These are phyloP conservation scores for Phytomonas serpens DNA, from an alignment of 208 protist genomes.

Conservation along the genomic window DNA sequence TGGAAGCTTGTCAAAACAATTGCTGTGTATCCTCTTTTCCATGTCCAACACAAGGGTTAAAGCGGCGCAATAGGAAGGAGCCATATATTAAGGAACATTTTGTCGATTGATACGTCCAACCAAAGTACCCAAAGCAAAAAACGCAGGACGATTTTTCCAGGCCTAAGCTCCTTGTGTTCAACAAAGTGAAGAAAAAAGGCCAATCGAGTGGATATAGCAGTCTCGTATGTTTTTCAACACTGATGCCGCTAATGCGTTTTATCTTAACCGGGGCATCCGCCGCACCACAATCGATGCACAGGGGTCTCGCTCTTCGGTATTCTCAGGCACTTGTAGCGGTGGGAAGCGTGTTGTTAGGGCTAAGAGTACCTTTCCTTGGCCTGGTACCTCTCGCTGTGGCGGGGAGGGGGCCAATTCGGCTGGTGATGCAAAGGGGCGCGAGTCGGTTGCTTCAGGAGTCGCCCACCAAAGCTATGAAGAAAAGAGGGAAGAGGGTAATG, in stretches of 20 bases:
- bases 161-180: neutral
- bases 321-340: neutral
- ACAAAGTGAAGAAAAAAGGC: neutral
- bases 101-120: neutral
- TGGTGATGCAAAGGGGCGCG: neutral
- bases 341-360: neutral
- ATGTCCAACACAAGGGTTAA: neutral
- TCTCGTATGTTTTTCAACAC: slow-evolving; percentile 27
- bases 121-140: neutral
- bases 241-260: slow-evolving; percentile 22
- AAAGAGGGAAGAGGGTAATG: neutral
- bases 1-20: neutral
- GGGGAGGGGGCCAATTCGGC: neutral
- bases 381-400: neutral
- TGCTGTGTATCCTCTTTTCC: neutral
- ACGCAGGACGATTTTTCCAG: neutral
- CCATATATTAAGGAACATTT: neutral
- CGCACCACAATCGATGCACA: neutral
- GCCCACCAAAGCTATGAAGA: neutral
- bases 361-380: neutral
- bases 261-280: slow-evolving; percentile 4
- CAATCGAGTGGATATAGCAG: neutral
- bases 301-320: neutral
- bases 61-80: neutral
- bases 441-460: neutral